A percentile compares a stretch with the other conserved stretches of the same genome.
Evolutionary conservation across 208 protist species (phyloP).

Genomic region (Leishmania gerbilli): DNA sequence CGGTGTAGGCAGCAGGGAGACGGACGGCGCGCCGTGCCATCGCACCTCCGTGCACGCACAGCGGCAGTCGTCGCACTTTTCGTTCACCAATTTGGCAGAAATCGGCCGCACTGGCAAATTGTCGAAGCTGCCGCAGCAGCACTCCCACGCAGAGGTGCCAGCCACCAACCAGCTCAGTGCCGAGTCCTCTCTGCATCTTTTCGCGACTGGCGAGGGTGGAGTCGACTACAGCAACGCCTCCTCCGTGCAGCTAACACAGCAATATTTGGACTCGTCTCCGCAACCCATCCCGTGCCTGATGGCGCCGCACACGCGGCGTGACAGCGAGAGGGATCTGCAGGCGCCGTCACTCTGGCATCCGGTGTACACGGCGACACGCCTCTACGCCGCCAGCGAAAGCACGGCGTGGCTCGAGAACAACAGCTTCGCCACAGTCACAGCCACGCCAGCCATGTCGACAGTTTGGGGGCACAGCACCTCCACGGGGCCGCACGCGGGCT

Average conservation of each 20-base stretch:
- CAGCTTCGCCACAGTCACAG: background rate
- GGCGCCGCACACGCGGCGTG: background rate
- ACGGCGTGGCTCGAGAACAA: slow-evolving; percentile 27
- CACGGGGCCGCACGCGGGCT: background rate
- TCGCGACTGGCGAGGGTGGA: background rate
- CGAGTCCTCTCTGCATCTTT: background rate
- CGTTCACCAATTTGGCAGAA: background rate
- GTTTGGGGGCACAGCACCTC: slow-evolving; percentile 4
- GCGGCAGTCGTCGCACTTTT: background rate
- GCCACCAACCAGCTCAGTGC: background rate
- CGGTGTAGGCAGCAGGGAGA: too few species aligned
- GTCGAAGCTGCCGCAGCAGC: background rate
- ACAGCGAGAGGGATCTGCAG: background rate
- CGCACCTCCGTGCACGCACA: background rate
- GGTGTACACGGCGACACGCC: slow-evolving; percentile 10
- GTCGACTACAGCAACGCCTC: background rate
- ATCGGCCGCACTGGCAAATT: background rate
- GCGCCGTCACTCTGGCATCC: slow-evolving; percentile 6
- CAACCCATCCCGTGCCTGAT: too few species aligned
- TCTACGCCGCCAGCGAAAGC: slow-evolving; percentile 25
- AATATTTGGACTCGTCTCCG: background rate
- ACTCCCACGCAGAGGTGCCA: background rate
- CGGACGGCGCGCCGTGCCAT: too few species aligned
- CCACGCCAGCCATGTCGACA: slow-evolving; percentile 11
- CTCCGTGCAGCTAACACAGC: background rate